These are phyloP conservation scores for Hyaloperonospora arabidopsidis DNA, from an alignment of 352 stramenopile genomes.

Conservation along the genomic window DNA sequence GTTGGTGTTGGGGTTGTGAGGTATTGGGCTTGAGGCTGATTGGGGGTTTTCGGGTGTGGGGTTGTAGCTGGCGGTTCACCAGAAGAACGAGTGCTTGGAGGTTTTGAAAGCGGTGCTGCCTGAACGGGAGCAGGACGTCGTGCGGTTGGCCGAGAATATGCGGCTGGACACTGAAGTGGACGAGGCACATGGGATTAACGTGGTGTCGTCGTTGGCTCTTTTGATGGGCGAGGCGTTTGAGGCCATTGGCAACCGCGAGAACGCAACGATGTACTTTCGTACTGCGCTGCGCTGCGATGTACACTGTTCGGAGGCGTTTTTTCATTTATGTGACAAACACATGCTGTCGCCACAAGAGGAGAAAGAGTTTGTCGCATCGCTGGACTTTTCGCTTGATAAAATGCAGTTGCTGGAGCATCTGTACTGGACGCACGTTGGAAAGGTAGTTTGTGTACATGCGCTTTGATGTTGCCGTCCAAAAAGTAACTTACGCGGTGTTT, in stretches of 20 bases:
- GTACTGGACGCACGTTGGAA: slow-evolving; percentile 63
- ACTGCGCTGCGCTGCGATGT: slow-evolving; percentile 77
- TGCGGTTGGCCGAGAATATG: slow-evolving; percentile 39
- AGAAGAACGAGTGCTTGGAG: slow-evolving; percentile 79
- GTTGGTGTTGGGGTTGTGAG: neutral
- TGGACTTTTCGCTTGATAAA: slow-evolving; percentile 60
- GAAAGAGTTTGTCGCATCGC: slow-evolving; percentile 51
- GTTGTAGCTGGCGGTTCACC: slow-evolving; percentile 58
- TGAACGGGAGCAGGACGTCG: slow-evolving; percentile 47
- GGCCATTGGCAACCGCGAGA: slow-evolving; percentile 74
- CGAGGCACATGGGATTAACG: slow-evolving; percentile 41
- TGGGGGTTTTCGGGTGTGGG: slow-evolving; percentile 3
- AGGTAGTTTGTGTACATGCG: slow-evolving; percentile 22
- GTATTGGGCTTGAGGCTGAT: neutral
- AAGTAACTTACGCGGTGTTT: neutral
- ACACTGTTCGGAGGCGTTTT: slow-evolving; percentile 77
- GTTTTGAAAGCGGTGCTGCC: slow-evolving; percentile 52
- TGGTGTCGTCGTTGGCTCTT: slow-evolving; percentile 71
- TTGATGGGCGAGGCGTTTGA: slow-evolving; percentile 82
- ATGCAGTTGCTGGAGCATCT: slow-evolving; percentile 50
- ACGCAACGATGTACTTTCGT: slow-evolving; percentile 65
- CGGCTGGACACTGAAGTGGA: slow-evolving; percentile 26
- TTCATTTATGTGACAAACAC: slow-evolving; percentile 80
- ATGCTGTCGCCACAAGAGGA: slow-evolving; percentile 70
- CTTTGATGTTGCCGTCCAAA: neutral